A percentile compares a stretch with the other conserved stretches of the same genome.
phyloP scores from a whole-genome alignment of 495 filamentous ascomycete species.

The Xylaria palmicola region DNA sequence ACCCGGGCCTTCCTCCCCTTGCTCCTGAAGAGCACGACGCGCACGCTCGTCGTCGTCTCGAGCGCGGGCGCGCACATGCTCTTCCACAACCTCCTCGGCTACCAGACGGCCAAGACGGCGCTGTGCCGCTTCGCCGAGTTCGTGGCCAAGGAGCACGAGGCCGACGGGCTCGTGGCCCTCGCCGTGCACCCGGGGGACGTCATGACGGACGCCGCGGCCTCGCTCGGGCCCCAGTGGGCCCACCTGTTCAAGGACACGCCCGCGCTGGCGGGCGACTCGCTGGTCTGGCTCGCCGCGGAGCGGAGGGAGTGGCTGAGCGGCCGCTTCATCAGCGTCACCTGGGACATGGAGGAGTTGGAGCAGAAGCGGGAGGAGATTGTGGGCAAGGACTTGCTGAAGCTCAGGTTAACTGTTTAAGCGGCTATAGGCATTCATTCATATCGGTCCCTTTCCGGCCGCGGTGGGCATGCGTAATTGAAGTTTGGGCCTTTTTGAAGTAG shows the following conservation, averaged over 20 bases:
- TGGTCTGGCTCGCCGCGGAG: constrained; percentile 47
- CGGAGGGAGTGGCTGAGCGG: constrained; percentile 52
- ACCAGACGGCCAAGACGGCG: constrained; percentile 13
- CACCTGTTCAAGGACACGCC: constrained; percentile 39
- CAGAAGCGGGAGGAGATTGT: constrained; percentile 44
- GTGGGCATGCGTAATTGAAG: no score
- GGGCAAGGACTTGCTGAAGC: constrained; percentile 41
- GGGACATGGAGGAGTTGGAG: constrained; percentile 50
- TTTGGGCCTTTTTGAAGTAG: no score
- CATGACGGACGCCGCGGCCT: neutral
- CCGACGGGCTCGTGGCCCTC: constrained; percentile 9
- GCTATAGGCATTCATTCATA: no score
- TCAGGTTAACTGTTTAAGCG: constrained; percentile 32
- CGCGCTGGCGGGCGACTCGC: constrained; percentile 44
- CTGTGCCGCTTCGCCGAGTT: constrained; percentile 11
- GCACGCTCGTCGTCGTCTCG: neutral
- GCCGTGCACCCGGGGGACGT: constrained; percentile 11
- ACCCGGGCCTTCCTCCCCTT: constrained; percentile 3
- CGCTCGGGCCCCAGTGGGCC: constrained; percentile 2
- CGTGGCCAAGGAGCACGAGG: constrained; percentile 10
- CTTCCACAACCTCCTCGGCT: neutral
- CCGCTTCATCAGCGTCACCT: constrained; percentile 43
- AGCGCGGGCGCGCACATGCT: constrained; percentile 10
- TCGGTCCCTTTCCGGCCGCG: no score
- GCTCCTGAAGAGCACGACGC: neutral